phyloP scores from a whole-genome alignment of 805 yeast genomes.

The Starmerella bombicola region DNA sequence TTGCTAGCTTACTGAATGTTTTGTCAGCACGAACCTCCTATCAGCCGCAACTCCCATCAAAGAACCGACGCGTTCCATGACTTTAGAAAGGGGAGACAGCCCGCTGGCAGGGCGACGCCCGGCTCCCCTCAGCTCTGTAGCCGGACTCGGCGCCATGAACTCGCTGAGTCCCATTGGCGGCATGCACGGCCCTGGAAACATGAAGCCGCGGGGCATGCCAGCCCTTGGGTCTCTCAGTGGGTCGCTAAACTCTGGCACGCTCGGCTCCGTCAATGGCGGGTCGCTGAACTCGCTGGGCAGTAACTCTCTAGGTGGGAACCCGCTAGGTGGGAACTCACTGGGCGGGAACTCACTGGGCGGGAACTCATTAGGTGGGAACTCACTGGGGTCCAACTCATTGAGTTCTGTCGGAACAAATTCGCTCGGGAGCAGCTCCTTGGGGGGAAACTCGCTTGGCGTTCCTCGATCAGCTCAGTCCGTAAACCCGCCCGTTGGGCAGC shows the following conservation, averaged over 20 bases:
- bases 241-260: not conserved
- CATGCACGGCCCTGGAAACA: too few relatives aligned
- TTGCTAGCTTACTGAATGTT: too few relatives aligned
- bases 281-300: too few relatives aligned
- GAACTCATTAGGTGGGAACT: too few relatives aligned
- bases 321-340: too few relatives aligned
- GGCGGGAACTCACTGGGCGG: too few relatives aligned
- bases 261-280: constrained; percentile 3
- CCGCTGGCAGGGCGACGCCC: constrained; percentile 24
- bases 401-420: not conserved
- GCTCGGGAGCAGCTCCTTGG: not conserved
- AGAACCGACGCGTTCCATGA: constrained; percentile 9
- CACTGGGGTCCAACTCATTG: not conserved
- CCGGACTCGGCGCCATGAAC: constrained; percentile 4
- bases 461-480: too few relatives aligned
- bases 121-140: constrained; percentile 11
- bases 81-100: constrained; percentile 23
- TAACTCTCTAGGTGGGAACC: too few relatives aligned
- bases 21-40: constrained; percentile 1
- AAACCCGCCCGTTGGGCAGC: too few relatives aligned
- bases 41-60: not conserved
- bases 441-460: too few relatives aligned
- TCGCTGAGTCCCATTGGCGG: not conserved
- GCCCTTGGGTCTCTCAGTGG: not conserved
- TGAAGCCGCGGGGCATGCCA: too few relatives aligned